Conservation (phyloP, 148 eudicot genomes). For the Salicornia ramosissima region DNA sequence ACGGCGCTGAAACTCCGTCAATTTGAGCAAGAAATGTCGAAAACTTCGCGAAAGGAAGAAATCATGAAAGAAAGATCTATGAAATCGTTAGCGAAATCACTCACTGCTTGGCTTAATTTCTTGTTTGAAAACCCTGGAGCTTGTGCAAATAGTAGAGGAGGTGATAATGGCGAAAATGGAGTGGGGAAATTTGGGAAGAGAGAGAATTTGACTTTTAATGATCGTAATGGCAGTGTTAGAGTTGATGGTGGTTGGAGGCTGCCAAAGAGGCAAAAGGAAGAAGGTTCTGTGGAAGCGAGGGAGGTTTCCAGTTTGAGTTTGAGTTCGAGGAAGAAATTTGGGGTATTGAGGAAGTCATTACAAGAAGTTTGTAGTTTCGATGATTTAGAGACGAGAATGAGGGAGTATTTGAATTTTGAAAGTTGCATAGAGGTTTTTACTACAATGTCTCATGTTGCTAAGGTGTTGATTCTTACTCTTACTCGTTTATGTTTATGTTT, state of each 20-base stretch:
- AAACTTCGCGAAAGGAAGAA: slow-evolving; percentile 60
- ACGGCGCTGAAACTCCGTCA: slow-evolving; percentile 43
- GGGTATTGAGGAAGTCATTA: slow-evolving; percentile 50
- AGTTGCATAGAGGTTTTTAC: slow-evolving; percentile 65
- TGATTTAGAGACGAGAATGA: slow-evolving; percentile 81
- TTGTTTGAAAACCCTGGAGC: slow-evolving; percentile 70
- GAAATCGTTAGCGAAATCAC: slow-evolving; percentile 59
- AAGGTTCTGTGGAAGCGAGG: slow-evolving; percentile 19
- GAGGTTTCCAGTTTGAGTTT: slow-evolving; percentile 19
- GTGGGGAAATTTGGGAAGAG: slow-evolving; percentile 48
- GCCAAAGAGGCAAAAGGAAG: slow-evolving; percentile 65
- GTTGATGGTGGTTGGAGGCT: slow-evolving; percentile 44
- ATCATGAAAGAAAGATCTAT: slow-evolving; percentile 54
- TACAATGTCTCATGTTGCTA: slow-evolving; percentile 66
- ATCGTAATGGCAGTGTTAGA: background rate
- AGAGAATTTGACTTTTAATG: slow-evolving; percentile 24
- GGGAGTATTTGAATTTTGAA: slow-evolving; percentile 64
- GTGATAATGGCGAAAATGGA: slow-evolving; percentile 32
- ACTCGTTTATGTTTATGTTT: background rate
- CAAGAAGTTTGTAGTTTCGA: slow-evolving; percentile 79
- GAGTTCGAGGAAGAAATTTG: slow-evolving; percentile 29
- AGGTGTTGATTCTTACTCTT: slow-evolving; percentile 38
- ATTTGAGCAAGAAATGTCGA: slow-evolving; percentile 66
- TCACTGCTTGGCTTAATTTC: slow-evolving; percentile 86
- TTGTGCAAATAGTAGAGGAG: slow-evolving; percentile 44